phyloP scores from a whole-genome alignment of 2,329 filamentous ascomycete genomes.

The Lecanicillium sp. region DNA sequence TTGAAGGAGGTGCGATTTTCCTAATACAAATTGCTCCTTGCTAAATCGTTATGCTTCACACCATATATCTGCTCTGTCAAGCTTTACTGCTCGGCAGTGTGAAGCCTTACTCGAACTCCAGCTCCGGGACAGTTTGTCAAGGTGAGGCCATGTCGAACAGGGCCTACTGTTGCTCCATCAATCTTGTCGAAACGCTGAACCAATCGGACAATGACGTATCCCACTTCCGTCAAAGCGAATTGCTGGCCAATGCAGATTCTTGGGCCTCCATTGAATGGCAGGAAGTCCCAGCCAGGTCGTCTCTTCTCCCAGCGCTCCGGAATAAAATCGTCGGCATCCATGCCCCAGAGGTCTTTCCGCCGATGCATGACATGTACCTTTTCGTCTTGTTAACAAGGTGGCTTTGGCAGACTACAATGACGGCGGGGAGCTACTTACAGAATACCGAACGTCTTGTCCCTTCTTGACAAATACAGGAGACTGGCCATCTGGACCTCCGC shows the following conservation, averaged over 20 bases:
- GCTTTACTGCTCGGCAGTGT: neutral
- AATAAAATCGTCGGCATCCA: constrained; percentile 29
- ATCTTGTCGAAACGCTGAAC: constrained; percentile 7
- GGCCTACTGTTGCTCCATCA: constrained; percentile 3
- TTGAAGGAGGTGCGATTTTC: too few relatives aligned
- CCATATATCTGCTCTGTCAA: too few relatives aligned
- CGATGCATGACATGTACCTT: constrained; percentile 26
- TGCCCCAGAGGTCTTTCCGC: constrained; percentile 28
- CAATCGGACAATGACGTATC: constrained; percentile 14
- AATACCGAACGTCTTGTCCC: constrained; percentile 34
- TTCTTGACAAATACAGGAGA: constrained; percentile 41
- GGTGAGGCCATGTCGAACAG: constrained; percentile 2
- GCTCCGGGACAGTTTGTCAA: constrained; percentile 8
- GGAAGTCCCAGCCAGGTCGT: constrained; percentile 17
- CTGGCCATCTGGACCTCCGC: constrained; percentile 39
- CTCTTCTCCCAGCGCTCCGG: constrained; percentile 30
- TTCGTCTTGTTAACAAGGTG: constrained; percentile 22
- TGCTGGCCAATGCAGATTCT: constrained; percentile 21
- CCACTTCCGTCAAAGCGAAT: constrained; percentile 18
- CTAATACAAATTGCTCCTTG: too few relatives aligned
- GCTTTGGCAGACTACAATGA: constrained; percentile 38
- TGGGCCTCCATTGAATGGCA: constrained; percentile 20
- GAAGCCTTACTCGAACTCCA: constrained; percentile 3
- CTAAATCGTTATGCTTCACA: too few relatives aligned
- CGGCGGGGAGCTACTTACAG: constrained; percentile 24